Percentiles rank a stretch among this genome's conserved stretches.
Conservation (phyloP, 768 basidiomycete species). For the Tricholoma saponaceum region DNA sequence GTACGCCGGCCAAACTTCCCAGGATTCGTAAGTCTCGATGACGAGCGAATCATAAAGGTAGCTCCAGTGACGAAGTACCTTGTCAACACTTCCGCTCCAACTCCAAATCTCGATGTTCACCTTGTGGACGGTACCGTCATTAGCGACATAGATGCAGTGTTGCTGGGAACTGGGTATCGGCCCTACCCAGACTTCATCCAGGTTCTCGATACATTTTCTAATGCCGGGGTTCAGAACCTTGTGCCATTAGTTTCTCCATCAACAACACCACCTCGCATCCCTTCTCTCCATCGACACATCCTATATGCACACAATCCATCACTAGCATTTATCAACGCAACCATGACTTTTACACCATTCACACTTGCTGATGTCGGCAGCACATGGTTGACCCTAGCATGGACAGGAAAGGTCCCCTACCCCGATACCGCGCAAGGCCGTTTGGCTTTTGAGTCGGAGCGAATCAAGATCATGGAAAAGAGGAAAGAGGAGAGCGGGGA, state of each 20-base stretch:
- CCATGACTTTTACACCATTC: constrained; percentile 44
- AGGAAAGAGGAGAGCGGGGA: constrained; percentile 14
- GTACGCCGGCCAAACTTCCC: constrained; percentile 37
- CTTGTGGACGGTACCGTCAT: constrained; percentile 35
- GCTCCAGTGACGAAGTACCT: constrained; percentile 34
- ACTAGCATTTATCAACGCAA: constrained; percentile 42
- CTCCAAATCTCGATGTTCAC: constrained; percentile 27
- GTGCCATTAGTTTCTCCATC: constrained; percentile 24
- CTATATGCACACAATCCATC: constrained; percentile 44
- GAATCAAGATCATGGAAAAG: constrained; percentile 26
- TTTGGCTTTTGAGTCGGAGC: constrained; percentile 33
- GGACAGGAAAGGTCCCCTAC: constrained; percentile 27
- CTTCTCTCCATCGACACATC: constrained; percentile 39
- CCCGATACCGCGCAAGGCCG: constrained; percentile 29
- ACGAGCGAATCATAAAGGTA: constrained; percentile 39
- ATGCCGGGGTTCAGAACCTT: constrained; percentile 8
- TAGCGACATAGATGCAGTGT: constrained; percentile 36
- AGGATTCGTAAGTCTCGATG: constrained; percentile 36
- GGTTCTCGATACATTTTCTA: constrained; percentile 19
- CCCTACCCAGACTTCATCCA: constrained; percentile 38
- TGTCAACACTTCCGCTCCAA: constrained; percentile 5
- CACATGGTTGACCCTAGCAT: constrained; percentile 44
- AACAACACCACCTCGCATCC: constrained; percentile 33
- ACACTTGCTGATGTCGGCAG: constrained; percentile 44
- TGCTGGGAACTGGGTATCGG: constrained; percentile 46